Evolutionary conservation across 2,329 filamentous ascomycete species (phyloP).

Genomic region (Colletotrichum salicis): DNA sequence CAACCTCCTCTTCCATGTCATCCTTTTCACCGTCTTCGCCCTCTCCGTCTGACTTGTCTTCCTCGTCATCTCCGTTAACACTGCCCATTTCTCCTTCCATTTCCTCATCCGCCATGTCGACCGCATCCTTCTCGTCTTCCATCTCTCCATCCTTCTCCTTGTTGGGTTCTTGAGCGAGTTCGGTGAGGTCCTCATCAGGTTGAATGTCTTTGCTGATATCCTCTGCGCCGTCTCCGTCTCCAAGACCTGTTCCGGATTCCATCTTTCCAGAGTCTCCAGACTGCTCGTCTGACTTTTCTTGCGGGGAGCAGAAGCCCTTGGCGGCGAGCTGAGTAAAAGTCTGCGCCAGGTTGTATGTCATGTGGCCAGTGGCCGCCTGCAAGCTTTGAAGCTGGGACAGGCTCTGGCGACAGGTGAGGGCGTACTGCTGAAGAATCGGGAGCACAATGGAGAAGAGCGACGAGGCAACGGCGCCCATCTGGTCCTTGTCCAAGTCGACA

Average conservation of each 20-base stretch:
- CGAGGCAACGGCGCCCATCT: conserved; percentile 57
- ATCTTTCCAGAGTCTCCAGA: conserved; percentile 79
- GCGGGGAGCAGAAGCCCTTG: conserved; percentile 91
- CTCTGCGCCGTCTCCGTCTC: conserved; percentile 93
- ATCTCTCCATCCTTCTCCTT: conserved; percentile 73
- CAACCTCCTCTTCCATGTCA: conserved; percentile 90
- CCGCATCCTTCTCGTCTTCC: conserved; percentile 83
- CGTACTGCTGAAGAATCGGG: conserved; percentile 82
- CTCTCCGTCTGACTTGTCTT: conserved; percentile 69
- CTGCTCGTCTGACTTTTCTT: conserved; percentile 80
- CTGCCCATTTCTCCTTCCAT: conserved; percentile 85
- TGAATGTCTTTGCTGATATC: conserved; percentile 98
- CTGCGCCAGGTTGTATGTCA: conserved; percentile 80
- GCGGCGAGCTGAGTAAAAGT: conserved; percentile 82
- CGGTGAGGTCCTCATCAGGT: conserved; percentile 91
- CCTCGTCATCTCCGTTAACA: conserved; percentile 69
- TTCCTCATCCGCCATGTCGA: conserved; percentile 94
- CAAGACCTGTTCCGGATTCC: conserved; percentile 91
- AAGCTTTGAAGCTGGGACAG: conserved; percentile 69
- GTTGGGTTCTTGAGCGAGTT: conserved; percentile 87
- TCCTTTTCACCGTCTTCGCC: conserved; percentile 73
- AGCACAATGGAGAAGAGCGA: conserved; percentile 70
- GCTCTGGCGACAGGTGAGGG: conserved; percentile 66
- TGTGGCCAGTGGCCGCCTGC: conserved; percentile 77
- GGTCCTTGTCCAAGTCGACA: conserved; percentile 53